phyloP scores from a whole-genome alignment of 768 basidiomycete genomes.

The Calocybe gangraenosa region DNA sequence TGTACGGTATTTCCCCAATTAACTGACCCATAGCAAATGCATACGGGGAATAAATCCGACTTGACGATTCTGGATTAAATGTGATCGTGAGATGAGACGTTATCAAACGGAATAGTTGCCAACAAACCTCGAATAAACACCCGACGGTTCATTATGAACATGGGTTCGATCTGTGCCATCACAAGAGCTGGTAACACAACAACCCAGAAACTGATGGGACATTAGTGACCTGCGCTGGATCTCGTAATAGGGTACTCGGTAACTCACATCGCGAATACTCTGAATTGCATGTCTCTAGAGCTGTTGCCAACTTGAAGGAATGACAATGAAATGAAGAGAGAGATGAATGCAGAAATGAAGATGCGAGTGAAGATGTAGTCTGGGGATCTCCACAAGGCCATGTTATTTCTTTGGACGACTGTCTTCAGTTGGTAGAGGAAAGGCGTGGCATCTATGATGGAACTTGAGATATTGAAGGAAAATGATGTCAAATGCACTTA shows the following conservation, averaged over 20 bases:
- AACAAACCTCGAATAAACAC: slow-evolving; percentile 32
- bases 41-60: slow-evolving; percentile 81
- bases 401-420: slow-evolving; percentile 63
- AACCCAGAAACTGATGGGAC: slow-evolving; percentile 52
- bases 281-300: slow-evolving; percentile 68
- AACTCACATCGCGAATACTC: slow-evolving; percentile 72
- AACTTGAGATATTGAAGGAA: background rate
- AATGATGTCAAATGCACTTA: slow-evolving; percentile 22
- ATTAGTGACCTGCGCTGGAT: background rate
- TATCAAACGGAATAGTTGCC: slow-evolving; percentile 9
- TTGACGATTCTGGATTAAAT: slow-evolving; percentile 55
- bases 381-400: slow-evolving; percentile 77
- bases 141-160: slow-evolving; percentile 72
- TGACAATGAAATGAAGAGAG: slow-evolving; percentile 70
- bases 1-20: slow-evolving; percentile 77
- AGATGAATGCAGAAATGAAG: slow-evolving; percentile 69
- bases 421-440: slow-evolving; percentile 70
- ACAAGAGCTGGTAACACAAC: slow-evolving; percentile 68
- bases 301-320: slow-evolving; percentile 72
- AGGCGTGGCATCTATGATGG: slow-evolving; percentile 61
- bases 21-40: slow-evolving; percentile 85
- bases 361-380: slow-evolving; percentile 83
- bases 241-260: background rate
- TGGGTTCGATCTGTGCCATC: slow-evolving; percentile 77
- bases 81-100: background rate